Evolutionary conservation across 2,329 filamentous ascomycete species (phyloP), one percentile per base, ranked within the genome.

Genomic region (Xylariaceae sp.): DNA sequence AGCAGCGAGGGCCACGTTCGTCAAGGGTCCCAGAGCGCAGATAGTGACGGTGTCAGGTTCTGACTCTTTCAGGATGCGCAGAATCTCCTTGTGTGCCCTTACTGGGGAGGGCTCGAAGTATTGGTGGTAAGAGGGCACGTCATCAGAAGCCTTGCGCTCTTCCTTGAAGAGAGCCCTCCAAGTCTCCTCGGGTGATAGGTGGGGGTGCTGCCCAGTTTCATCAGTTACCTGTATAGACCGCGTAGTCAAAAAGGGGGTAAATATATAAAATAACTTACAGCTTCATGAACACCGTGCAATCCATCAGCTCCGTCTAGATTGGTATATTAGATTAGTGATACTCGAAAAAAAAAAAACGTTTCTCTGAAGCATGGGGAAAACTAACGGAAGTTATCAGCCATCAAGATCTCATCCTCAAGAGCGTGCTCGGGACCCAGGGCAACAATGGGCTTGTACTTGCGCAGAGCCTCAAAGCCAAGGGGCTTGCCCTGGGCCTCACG

Each of bases 1-100:
- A 2, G 94, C 92, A 2, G 94, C 94, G 30, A 96, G 75, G 1
- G 94, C 94, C 35, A 96, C 77, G 72, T 96, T 99, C n/a, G 94
- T 97, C 67, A 97, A 78, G 1, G 94, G 94, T 0, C 94, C 94
- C 53, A 97, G 81, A 23, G 90, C 90, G 44, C 96, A 85, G 70
- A 99, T 89, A n/a, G 89, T 92, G 67, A 99, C 86, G 0, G 89
- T 94, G 70, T 92, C 86, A 4, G 82, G 81, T 6, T 92, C 90
- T 70, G 94, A 92, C 68, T 94, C 89, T 58, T 81, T 82, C 17
- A 99, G 82, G 52, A 96, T 80, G 30, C 89, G 86, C n/a, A 99
- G 82, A 54, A 99, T 97, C 75, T 96, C 92, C 73, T 89, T 83
- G 74, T 96, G 88, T 0, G 92, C 86, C 1, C 85, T 85, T 4